Conservation (phyloP, 371 early-diverging fungal genomes). For the Cokeromyces recurvatus region DNA sequence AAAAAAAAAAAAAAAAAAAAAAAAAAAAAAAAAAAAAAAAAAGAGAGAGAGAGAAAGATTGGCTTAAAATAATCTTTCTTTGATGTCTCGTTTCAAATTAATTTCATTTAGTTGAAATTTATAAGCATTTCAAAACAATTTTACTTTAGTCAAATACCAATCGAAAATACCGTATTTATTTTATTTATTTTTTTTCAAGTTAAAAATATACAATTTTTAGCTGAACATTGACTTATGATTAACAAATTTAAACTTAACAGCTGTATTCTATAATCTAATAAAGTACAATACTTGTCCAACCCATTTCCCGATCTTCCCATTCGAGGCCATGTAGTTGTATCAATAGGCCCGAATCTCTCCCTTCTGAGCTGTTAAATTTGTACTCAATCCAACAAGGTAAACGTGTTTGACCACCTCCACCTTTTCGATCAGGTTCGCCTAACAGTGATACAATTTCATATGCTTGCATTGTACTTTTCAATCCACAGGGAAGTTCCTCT, state of each 20-base stretch:
- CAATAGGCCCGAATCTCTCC: constrained; percentile 23
- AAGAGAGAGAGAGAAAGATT: too few relatives aligned
- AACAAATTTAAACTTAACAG: too few relatives aligned
- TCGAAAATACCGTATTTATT: neutral
- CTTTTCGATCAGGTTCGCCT: constrained; percentile 48
- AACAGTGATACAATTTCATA: constrained; percentile 38
- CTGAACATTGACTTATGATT: too few relatives aligned
- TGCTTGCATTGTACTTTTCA: constrained; percentile 26
- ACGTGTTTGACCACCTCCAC: constrained; percentile 38
- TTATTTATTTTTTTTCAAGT: too few relatives aligned
- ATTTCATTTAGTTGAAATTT: too few relatives aligned
- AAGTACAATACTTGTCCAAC: constrained; percentile 38
- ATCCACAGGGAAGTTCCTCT: constrained; percentile 23
- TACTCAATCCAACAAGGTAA: constrained; percentile 50
- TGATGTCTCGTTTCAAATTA: too few relatives aligned
- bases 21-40: too few relatives aligned
- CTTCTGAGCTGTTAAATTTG: constrained; percentile 16
- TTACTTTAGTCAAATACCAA: neutral
- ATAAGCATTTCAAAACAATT: too few relatives aligned
- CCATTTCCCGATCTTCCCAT: constrained; percentile 52
- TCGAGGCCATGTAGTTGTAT: constrained; percentile 45
- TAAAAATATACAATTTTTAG: too few relatives aligned
- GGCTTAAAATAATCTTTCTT: too few relatives aligned
- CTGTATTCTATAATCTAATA: constrained; percentile 17
- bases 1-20: too few relatives aligned